Evolutionary conservation across 768 basidiomycete species (phyloP), one percentile per base, ranked within the genome.

Genomic region (Boletus patriciae): DNA sequence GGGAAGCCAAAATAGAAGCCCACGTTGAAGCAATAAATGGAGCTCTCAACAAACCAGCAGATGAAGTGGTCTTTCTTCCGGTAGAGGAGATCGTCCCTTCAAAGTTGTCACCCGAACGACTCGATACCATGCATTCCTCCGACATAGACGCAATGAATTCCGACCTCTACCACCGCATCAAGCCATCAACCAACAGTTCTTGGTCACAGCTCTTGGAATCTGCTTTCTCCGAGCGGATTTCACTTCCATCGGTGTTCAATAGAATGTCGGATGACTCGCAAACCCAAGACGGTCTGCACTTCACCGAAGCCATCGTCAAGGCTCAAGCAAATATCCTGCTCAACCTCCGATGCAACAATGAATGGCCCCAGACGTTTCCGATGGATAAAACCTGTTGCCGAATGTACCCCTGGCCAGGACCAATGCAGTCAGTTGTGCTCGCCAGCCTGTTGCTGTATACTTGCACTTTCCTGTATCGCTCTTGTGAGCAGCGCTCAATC

Each of bases 121-220:
- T 83, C 7, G 65, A 75, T 27, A 87, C 85, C 11, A 89, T 97
- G 78, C 82, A 82, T 54, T 77, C 83, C 25, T 81, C 87, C 15
- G 91, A 94, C 65, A 87, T 95, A 53, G 88, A 92, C 63, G 90
- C 88, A 40, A 94, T 97, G 92, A 96, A 97, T 70, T 86, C 88
- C 3, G 88, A 91, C 68, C 78, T 94, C 49, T 78, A 77, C 57
- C 88, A 91, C 66, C 83, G 89, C 50, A 80, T 91, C 21, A 70
- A 77, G 56, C 75, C 76, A 45, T 64, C 72, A 40, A 36, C 55
- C 19, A 58, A 64, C 21, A 59, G 62, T 52, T 70, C 69, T 34
- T 73, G 76, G 55, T 64, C 63, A 23, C 66, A 73, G 40, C 54
- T 74, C 38, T 51, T 67, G 4, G 62, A 55, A 13, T 55, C 63